These are phyloP conservation scores for sunflower (Helianthus annuus) DNA, from an alignment of 129 eudicot species.

Conservation along the genomic window DNA sequence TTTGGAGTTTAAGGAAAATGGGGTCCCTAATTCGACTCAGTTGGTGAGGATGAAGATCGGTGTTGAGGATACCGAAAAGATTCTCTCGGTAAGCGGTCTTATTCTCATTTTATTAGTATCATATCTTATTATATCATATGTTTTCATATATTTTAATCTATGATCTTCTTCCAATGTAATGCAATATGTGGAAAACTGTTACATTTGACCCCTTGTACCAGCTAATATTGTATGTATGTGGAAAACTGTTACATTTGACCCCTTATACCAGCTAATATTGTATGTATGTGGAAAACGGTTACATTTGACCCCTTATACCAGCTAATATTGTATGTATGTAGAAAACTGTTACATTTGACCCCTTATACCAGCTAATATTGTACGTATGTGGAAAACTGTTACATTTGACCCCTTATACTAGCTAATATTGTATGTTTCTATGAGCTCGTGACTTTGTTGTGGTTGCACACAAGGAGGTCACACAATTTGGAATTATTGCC, in stretches of 20 bases:
- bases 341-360: neutral
- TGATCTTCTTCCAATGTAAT: neutral
- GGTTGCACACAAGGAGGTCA: neutral
- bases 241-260: neutral
- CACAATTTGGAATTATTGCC: neutral
- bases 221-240: neutral
- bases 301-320: too few species aligned
- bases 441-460: too few species aligned
- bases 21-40: constrained; percentile 43
- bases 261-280: too few species aligned
- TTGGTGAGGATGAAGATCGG: constrained; percentile 56
- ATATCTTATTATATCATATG: neutral
- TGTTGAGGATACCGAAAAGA: constrained; percentile 47
- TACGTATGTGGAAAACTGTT: neutral
- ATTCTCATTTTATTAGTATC: neutral
- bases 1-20: constrained; percentile 49
- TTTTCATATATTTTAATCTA: neutral
- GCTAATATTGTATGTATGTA: too few species aligned
- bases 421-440: neutral
- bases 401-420: neutral
- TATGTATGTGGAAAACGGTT: too few species aligned
- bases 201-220: neutral
- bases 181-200: neutral
- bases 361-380: neutral
- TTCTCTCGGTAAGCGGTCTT: constrained; percentile 49